Base-by-base conservation (phyloP, 1,139 yeast species). In the Nadsonia starkeyi-henricii region DNA sequence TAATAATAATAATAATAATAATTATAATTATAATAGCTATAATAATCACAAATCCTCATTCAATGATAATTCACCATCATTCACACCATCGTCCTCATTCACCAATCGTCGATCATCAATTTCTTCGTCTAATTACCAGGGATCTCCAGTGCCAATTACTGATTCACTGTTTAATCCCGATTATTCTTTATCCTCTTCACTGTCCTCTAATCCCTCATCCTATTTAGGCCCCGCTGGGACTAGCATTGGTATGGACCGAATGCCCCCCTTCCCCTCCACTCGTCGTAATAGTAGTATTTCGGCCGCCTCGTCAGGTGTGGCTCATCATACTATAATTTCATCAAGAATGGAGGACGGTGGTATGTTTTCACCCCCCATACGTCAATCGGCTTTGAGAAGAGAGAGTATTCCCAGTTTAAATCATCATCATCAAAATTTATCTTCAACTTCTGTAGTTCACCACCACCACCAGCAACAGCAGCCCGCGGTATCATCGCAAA, bases 281-380 rank as follows among this genome's bases (percentile, higher is more conserved):
- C 44, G 49, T 7, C 46, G 46, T 37, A 47, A 45, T 18, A 47
- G 52, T 15, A 45, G 54, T 36, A 46, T 53, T 13, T 49, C 51
- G 39, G 49, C 54, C 2, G 47, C 50, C 33, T 28, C 47, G n/a
- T 49, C 46, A 44, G 36, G 41, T 43, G 51, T 48, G 39, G 42
- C 41, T 19, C 26, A 30, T 15, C 15, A 33, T 39, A 12, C 15
- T 15, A 7, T 33, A 33, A 15, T 33, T 13, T 33, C 39, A 15
- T 33, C 39, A 7, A 7, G 17, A 4, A 26, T 19, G 17, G 26
- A 30, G n/a, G 23, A 43, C 21, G 15, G 20, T n/a, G 19, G 45
- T 26, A 2, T 33, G 17, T 33, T 33, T 33, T 33, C 39, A 4
- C 39, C 43, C 3, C 43, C 12, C 20, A 19, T 13, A 39, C 41